A percentile compares a stretch with the other conserved stretches of the same genome.
phyloP scores from a whole-genome alignment of 1,139 yeast genomes.

The Sugiyamaella sp. region DNA sequence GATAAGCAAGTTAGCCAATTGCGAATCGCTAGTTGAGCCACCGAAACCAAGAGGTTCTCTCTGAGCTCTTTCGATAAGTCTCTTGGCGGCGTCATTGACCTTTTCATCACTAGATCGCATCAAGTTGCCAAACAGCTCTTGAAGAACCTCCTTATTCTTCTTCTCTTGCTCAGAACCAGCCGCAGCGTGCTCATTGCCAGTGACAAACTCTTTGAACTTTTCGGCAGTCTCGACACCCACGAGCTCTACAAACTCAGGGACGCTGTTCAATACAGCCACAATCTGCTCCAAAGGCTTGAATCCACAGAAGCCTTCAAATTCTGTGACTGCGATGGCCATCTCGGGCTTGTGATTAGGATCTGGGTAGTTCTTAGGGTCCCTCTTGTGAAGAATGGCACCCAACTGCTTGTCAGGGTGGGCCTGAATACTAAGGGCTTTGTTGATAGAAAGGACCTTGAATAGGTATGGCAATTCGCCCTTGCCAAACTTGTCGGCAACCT shows the following conservation, averaged over 20 bases:
- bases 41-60: constrained; percentile 41
- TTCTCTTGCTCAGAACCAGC: constrained; percentile 48
- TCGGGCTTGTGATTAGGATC: constrained; percentile 99
- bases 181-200: constrained; percentile 51
- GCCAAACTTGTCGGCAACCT: constrained; percentile 68
- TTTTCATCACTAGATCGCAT: constrained; percentile 71
- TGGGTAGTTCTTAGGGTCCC: constrained; percentile 93
- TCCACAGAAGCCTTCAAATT: constrained; percentile 97
- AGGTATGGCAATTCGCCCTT: constrained; percentile 82
- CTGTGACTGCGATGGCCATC: constrained; percentile 97
- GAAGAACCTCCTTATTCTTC: constrained; percentile 65
- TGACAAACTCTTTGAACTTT: constrained; percentile 51
- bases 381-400: constrained; percentile 72
- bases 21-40: constrained; percentile 44
- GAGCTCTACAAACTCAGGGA: constrained; percentile 75
- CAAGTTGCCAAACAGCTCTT: constrained; percentile 72
- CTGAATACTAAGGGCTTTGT: constrained; percentile 91
- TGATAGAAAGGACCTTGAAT: constrained; percentile 90
- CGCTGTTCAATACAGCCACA: constrained; percentile 61
- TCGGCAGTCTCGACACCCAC: constrained; percentile 64
- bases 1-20: constrained; percentile 69
- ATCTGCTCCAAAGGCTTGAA: constrained; percentile 87
- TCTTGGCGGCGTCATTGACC: constrained; percentile 58
- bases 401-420: constrained; percentile 95
- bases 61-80: constrained; percentile 65